These are phyloP conservation scores for Talaromyces ruber DNA, from an alignment of 495 filamentous ascomycete species.

Conservation along the genomic window DNA sequence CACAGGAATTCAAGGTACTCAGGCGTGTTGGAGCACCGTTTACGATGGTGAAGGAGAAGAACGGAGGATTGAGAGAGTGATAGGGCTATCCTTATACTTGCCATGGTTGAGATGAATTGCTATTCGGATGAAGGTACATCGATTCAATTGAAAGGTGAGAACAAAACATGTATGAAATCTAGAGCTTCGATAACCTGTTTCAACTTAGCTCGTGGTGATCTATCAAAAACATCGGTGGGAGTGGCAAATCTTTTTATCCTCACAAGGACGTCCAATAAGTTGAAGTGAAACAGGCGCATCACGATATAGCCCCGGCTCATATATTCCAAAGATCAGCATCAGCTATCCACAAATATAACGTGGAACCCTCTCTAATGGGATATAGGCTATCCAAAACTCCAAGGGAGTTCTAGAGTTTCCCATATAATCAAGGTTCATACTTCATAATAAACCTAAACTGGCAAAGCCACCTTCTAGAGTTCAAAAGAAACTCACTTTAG, in stretches of 20 bases:
- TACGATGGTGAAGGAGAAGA: constrained; percentile 19
- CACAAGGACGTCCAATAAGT: constrained; percentile 29
- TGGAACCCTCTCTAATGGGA: no score
- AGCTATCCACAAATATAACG: not conserved
- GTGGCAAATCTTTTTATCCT: constrained; percentile 33
- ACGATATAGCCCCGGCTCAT: not conserved
- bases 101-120: not conserved
- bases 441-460: no score
- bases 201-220: not conserved
- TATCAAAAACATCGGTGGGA: not conserved
- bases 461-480: no score
- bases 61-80: constrained; percentile 3
- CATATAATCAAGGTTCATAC: no score
- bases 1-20: constrained; percentile 28
- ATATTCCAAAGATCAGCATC: not conserved
- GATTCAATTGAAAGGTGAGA: not conserved
- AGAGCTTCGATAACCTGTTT: not conserved
- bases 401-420: no score
- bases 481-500: no score
- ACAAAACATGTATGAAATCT: not conserved
- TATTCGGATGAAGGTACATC: not conserved
- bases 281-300: constrained; percentile 28
- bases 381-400: no score
- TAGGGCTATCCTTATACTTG: not conserved
- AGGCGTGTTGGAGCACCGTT: constrained; percentile 25